Base-by-base conservation (phyloP, 345 rosid species). In the Euphorbia tirucalli region DNA sequence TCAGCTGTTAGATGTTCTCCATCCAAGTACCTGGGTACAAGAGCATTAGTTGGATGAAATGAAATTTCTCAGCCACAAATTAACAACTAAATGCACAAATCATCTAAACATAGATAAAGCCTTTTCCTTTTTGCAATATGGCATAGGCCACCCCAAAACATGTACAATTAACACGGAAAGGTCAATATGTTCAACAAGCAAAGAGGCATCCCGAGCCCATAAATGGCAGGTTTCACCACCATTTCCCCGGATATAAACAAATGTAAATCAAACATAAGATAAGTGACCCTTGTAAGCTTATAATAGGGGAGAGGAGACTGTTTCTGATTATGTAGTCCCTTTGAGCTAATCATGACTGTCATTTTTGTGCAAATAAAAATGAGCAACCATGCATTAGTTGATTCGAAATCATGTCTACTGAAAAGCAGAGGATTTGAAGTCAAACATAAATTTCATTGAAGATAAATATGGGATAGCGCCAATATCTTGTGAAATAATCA, bases 1-100 rank as follows among this genome's bases (percentile, higher is more conserved):
- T 88, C 92, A 72, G 48, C 80, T 24, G 86, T 81, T 71, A 91
- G 82, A 41, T 72, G 85, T 77, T 82, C 87, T 65, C 97, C 97
- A 76, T 93, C 92, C 81, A 75, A 68, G 73, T 91, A 91, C 84
- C 96, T 93, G 69, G 24, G 62, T 75, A 65, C 61, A 70, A 74
- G 39, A 75, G 75, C 44, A 24, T 49, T 18, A 67, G 59, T 50
- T 25, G 64, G 56, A 77, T 31, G 27, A 21, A 21, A 66, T 68
- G 25, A 39, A 62, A 41, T 43, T 52, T 21, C 8, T 4, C 31
- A 28, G 13, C 8, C 11, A 30, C 9, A 62, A 61, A 61, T 24
- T 71, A 25, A 14, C 43, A 37, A 68, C n/a, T 24, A 52, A 50
- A 35, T 25, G 39, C 25, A 35, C 25, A 54, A 31, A 60, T 55